A percentile compares a stretch with the other conserved stretches of the same genome.
Conservation (phyloP, 352 stramenopile genomes). For the Elongisporangium anandrum region DNA sequence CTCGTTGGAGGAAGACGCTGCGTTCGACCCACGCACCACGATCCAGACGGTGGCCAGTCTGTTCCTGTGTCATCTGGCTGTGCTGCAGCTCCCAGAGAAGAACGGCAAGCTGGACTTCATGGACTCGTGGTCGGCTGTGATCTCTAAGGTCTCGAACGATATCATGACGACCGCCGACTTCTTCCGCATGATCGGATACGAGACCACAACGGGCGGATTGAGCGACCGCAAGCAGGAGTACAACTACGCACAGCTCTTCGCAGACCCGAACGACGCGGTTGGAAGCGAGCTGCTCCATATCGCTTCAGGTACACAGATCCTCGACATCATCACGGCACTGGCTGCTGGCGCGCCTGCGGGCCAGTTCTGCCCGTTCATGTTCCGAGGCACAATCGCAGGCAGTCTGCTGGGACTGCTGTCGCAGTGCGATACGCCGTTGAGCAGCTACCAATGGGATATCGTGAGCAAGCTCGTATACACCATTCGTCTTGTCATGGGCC, state of each 20-base stretch:
- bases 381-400: slow-evolving; percentile 44
- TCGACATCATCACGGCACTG: slow-evolving; percentile 62
- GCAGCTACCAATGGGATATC: slow-evolving; percentile 46
- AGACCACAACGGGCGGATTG: slow-evolving; percentile 30
- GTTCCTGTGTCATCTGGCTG: slow-evolving; percentile 49
- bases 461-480: slow-evolving; percentile 50
- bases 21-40: slow-evolving; percentile 23
- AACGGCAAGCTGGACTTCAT: slow-evolving; percentile 65
- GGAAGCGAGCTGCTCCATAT: slow-evolving; percentile 38
- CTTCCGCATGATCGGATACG: slow-evolving; percentile 41
- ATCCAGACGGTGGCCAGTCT: slow-evolving; percentile 47
- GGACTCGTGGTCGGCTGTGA: slow-evolving; percentile 62
- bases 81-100: slow-evolving; percentile 42
- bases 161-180: slow-evolving; percentile 57
- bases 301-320: slow-evolving; percentile 54
- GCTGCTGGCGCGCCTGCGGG: slow-evolving; percentile 43
- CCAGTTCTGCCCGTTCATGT: slow-evolving; percentile 70
- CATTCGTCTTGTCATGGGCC: slow-evolving; percentile 36
- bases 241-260: slow-evolving; percentile 63
- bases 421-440: slow-evolving; percentile 19
- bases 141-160: slow-evolving; percentile 59
- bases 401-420: slow-evolving; percentile 43
- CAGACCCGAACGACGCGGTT: slow-evolving; percentile 36
- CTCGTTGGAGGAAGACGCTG: slow-evolving; percentile 23
- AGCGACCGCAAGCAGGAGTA: slow-evolving; percentile 42